Base-by-base conservation (phyloP, 129 eudicot species). In the Ambrosia artemisiifolia region DNA sequence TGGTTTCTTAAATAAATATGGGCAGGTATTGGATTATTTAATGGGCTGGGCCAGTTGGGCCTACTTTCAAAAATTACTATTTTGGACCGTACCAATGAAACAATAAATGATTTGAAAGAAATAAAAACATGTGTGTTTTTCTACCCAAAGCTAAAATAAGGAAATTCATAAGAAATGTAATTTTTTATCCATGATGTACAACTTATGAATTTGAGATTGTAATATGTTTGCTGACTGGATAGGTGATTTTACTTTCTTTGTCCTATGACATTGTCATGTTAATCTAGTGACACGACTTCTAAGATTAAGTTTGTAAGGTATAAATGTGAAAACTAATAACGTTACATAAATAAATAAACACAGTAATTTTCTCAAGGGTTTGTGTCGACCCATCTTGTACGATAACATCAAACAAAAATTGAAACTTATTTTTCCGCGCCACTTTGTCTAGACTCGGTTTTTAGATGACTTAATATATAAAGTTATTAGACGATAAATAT, bases 31-130 rank as follows among this genome's bases (percentile, higher is more conserved):
- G n/a, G n/a, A n/a, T n/a, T n/a, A 57, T 67, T 60, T 32, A 76
- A 67, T 76, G 80, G 80, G 74, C 48, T 67, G 80, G 80, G 67
- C 79, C 67, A 54, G 28, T 54, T 66, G 67, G 79, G 74, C 80
- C 80, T 76, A 76, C 74, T 56, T 67, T 42, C 32, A 75, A 35
- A 14, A 33, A 61, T 67, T 46, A 32, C 42, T 42, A 13, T n/a
- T 57, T 67, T 67, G 53, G 69, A 67, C 24, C 46, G 51, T 56
- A 43, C 10, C 69, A 32, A 6, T 44, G 40, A 67, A 67, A 62
- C 74, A 75, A 55, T 67, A 32, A 75, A 66, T 66, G 49, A 34
- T 7, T 54, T 66, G 17, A 18, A 14, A n/a, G 43, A 38, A 2
- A 6, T 40, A 57, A 24, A n/a, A n/a, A n/a, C n/a, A n/a, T n/a